Percentiles rank a stretch among this genome's conserved stretches.
Evolutionary conservation across 1,139 yeast species (phyloP).

Genomic region (Diutina scorzettiae): DNA sequence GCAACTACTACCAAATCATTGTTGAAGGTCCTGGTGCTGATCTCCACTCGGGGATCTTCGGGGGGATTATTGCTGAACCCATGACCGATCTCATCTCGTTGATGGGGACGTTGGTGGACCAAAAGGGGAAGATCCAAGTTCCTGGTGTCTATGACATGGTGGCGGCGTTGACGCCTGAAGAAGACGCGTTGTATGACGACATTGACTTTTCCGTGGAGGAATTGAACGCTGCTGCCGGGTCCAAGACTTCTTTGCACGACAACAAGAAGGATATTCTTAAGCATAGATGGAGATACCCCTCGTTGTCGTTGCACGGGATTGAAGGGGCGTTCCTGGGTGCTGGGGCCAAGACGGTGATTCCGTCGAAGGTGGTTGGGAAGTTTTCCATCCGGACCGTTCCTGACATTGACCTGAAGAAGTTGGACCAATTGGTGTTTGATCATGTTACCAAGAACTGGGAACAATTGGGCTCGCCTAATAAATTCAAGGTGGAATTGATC

Average conservation of each 20-base stretch:
- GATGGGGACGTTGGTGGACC: slow-evolving; percentile 64
- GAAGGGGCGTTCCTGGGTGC: slow-evolving; percentile 94
- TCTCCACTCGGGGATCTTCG: slow-evolving; percentile 93
- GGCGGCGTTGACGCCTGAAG: slow-evolving; percentile 79
- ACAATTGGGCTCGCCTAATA: slow-evolving; percentile 66
- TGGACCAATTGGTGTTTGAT: slow-evolving; percentile 65
- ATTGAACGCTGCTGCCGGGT: slow-evolving; percentile 80
- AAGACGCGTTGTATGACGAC: slow-evolving; percentile 64
- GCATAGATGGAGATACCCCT: slow-evolving; percentile 99
- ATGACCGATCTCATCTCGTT: slow-evolving; percentile 84
- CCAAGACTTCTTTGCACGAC: slow-evolving; percentile 67
- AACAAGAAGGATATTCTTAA: slow-evolving; percentile 76
- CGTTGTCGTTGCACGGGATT: slow-evolving; percentile 88
- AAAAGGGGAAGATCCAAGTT: slow-evolving; percentile 69
- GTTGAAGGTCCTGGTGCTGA: slow-evolving; percentile 93
- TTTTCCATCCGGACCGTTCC: slow-evolving; percentile 97
- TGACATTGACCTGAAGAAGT: slow-evolving; percentile 67
- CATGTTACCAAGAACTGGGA: slow-evolving; percentile 58
- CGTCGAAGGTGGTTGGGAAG: slow-evolving; percentile 88
- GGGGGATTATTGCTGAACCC: slow-evolving; percentile 96
- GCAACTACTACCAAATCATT: slow-evolving; percentile 77
- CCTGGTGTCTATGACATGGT: slow-evolving; percentile 92
- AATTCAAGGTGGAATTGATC: slow-evolving; percentile 56
- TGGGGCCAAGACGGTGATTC: slow-evolving; percentile 98
- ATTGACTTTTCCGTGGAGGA: slow-evolving; percentile 82